A percentile compares a stretch with the other conserved stretches of the same genome.
phyloP scores from a whole-genome alignment of 2,329 filamentous ascomycete species.

The Penicillium corylophilum region DNA sequence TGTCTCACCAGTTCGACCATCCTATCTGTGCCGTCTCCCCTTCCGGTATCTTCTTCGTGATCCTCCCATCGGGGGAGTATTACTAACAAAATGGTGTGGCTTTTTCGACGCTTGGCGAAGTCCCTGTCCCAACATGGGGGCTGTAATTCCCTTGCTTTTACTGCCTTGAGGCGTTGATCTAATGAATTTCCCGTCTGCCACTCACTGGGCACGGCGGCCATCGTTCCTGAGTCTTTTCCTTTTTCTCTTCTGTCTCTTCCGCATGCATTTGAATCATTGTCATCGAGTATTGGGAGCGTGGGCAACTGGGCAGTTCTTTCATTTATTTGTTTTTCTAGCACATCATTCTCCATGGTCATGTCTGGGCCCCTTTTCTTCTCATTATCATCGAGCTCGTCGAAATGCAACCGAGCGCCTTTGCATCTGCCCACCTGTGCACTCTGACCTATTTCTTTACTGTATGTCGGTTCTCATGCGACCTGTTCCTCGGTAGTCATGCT shows the following conservation, averaged over 20 bases:
- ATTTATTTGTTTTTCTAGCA: conserved; percentile 30
- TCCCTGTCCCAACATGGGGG: not conserved
- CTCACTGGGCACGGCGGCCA: conserved; percentile 11
- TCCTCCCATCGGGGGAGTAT: conserved; percentile 4
- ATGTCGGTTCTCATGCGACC: not conserved
- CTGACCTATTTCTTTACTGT: not conserved
- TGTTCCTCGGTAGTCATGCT: not conserved
- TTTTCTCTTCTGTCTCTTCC: conserved; percentile 17
- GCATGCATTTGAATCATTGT: conserved; percentile 31
- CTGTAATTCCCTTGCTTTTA: not conserved
- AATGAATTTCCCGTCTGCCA: conserved; percentile 21
- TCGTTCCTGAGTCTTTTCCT: conserved; percentile 15
- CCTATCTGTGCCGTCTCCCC: conserved; percentile 7
- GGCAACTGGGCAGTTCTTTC: conserved; percentile 23
- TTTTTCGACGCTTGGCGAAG: conserved; percentile 8
- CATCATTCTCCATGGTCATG: conserved; percentile 27
- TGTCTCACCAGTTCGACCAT: not conserved
- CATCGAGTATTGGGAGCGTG: conserved; percentile 31
- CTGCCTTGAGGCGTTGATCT: conserved; percentile 16
- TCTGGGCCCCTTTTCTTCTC: conserved; percentile 23
- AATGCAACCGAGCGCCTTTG: conserved; percentile 18
- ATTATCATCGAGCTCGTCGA: conserved; percentile 18
- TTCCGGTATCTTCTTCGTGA: conserved; percentile 11
- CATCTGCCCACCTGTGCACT: conserved; percentile 1
- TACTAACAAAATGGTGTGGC: conserved; percentile 15